A percentile compares a stretch with the other conserved stretches of the same genome.
phyloP scores from a whole-genome alignment of 2,329 filamentous ascomycete species.

The Neopestalotiopsis rosae region DNA sequence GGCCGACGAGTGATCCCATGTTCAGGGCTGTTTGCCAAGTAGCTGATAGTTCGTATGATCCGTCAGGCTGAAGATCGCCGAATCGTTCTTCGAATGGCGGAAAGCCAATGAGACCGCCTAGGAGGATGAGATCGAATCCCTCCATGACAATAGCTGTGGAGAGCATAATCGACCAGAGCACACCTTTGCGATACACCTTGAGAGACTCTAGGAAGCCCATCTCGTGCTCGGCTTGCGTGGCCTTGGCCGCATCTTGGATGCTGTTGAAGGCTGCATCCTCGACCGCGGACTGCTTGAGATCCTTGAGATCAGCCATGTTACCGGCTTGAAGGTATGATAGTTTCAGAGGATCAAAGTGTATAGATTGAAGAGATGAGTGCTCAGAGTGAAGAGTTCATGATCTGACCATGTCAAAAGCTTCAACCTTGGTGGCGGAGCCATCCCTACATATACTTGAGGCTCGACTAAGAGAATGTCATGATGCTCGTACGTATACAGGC shows the following conservation, averaged over 20 bases:
- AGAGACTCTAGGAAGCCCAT: constrained; percentile 10
- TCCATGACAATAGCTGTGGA: constrained; percentile 28
- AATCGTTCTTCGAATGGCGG: constrained; percentile 34
- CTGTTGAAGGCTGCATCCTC: constrained; percentile 5
- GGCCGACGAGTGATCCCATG: constrained; percentile 21
- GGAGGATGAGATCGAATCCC: constrained; percentile 38
- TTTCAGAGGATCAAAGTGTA: not conserved
- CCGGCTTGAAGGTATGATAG: not conserved
- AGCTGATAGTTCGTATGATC: constrained; percentile 33
- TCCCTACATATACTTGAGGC: not conserved
- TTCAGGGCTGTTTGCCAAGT: constrained; percentile 36
- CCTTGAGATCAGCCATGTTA: constrained; percentile 3
- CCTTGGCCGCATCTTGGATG: constrained; percentile 5
- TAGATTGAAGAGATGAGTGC: not conserved
- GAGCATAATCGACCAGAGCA: constrained; percentile 27
- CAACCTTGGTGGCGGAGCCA: not conserved
- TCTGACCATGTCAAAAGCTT: not conserved
- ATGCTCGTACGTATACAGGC: not conserved
- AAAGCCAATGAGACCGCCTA: constrained; percentile 40
- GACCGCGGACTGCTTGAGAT: not conserved
- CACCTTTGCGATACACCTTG: constrained; percentile 19
- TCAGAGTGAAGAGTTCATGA: not conserved
- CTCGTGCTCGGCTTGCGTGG: constrained; percentile 20
- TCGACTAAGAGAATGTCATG: not conserved
- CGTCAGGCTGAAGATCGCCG: constrained; percentile 29